Evolutionary conservation across 192 early-diverging fungal species (phyloP), one percentile per base, ranked within the genome.

Genomic region (Entomortierella beljakovae): DNA sequence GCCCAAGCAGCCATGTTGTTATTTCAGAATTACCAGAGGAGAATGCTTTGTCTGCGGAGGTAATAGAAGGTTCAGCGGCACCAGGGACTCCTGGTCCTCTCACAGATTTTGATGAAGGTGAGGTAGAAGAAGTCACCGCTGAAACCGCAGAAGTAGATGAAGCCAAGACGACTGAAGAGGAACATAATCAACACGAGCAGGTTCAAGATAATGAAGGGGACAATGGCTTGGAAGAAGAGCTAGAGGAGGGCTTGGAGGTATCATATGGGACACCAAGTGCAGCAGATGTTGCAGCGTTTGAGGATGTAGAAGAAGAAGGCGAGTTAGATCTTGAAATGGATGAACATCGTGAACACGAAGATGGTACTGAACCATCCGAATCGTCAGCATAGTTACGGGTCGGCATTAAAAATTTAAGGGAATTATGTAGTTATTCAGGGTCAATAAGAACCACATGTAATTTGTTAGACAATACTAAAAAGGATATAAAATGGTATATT

Each of bases 241-340:
- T 57, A n/a, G 64, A 68, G 49, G 61, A 71, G 55, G 56, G 57
- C 18, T 31, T 71, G 43, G 59, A 64, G 10, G 34, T 58, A 25
- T 56, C 52, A 15, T 43, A 40, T 68, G 64, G 62, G 46, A 57
- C 77, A 54, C 43, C 80, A 71, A 64, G 75, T 61, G 58, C 85
- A 71, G 67, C 72, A 62, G 54, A 86, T 64, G 50, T 68, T 56
- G 26, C 64, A 54, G 57, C 55, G 48, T 59, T 65, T 59, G 60
- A 81, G 38, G 34, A 68, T 20, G 70, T 54, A 3, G 54, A 32
- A 13, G 66, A 69, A 37, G 79, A 79, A 13, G 61, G 48, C 13
- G 75, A 79, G 35, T 35, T 65, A 28, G 75, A 79, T 3, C 57
- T 64, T 62, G 75, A 70, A 5, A 28, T 64, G 9, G 75, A 77